Evolutionary conservation across 768 basidiomycete genomes (phyloP).

Genomic region (Krasilnikovozyma curviuscula): DNA sequence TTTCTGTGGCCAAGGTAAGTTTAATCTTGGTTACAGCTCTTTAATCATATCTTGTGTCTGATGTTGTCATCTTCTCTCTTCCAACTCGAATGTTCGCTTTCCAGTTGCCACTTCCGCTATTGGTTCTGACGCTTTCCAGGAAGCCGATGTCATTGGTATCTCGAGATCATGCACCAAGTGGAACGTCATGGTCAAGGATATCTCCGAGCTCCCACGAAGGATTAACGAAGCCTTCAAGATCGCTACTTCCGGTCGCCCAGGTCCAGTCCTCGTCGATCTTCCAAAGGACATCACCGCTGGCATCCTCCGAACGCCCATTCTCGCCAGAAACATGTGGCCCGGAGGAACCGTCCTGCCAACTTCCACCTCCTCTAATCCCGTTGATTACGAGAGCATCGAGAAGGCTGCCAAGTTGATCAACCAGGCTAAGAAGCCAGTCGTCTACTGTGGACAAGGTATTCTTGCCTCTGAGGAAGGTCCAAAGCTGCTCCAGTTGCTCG

Average conservation of each 20-base stretch:
- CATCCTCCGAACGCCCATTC: slow-evolving; percentile 64
- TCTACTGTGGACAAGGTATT: slow-evolving; percentile 85
- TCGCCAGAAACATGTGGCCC: slow-evolving; percentile 68
- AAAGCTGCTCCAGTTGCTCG: slow-evolving; percentile 53
- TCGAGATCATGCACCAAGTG: slow-evolving; percentile 95
- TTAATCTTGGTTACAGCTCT: neutral
- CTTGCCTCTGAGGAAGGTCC: slow-evolving; percentile 67
- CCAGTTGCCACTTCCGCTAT: slow-evolving; percentile 90
- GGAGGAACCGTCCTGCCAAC: slow-evolving; percentile 41
- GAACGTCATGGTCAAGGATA: slow-evolving; percentile 99
- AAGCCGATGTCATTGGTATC: slow-evolving; percentile 91
- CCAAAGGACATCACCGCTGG: slow-evolving; percentile 98
- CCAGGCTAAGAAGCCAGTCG: slow-evolving; percentile 67
- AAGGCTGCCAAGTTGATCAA: slow-evolving; percentile 84
- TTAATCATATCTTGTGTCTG: neutral
- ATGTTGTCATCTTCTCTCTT: neutral
- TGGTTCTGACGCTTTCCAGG: slow-evolving; percentile 97
- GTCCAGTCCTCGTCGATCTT: slow-evolving; percentile 91
- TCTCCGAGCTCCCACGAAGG: slow-evolving; percentile 75
- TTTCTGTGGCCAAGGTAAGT: slow-evolving; percentile 56
- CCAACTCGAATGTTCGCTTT: neutral
- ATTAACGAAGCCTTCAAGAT: slow-evolving; percentile 99
- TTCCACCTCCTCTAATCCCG: slow-evolving; percentile 34
- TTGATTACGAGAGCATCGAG: slow-evolving; percentile 46
- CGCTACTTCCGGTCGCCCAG: slow-evolving; percentile 87